Evolutionary conservation across 2,329 filamentous ascomycete species (phyloP).

Genomic region (Colletotrichum horii): DNA sequence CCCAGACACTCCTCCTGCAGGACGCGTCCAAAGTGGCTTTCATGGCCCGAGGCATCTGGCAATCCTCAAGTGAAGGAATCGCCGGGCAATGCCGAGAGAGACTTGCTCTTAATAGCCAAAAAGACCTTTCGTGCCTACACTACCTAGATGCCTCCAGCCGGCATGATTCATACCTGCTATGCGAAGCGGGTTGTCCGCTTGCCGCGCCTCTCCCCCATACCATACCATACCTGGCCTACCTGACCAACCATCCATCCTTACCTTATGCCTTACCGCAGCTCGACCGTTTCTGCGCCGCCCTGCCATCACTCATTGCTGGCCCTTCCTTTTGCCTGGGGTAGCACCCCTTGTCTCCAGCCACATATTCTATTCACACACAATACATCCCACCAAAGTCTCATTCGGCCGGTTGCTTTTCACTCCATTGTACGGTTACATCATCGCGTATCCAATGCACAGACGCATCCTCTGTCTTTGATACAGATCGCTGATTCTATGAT

Average conservation of each 20-base stretch:
- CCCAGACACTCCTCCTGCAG: background rate
- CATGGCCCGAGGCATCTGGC: constrained; percentile 1
- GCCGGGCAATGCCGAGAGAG: constrained; percentile 3
- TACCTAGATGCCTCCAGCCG: background rate
- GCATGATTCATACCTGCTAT: background rate
- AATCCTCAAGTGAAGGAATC: constrained; percentile 14
- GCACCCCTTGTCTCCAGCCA: constrained; percentile 14
- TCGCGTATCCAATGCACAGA: constrained; percentile 6
- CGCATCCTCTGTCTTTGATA: background rate
- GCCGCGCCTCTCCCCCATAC: background rate
- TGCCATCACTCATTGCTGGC: background rate
- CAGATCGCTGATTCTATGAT: constrained; percentile 11
- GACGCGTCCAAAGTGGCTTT: background rate
- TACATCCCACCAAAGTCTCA: background rate
- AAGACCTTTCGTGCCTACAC: background rate
- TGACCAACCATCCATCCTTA: background rate
- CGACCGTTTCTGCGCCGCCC: background rate
- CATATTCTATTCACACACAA: background rate
- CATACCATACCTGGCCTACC: background rate
- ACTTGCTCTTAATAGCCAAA: constrained; percentile 5
- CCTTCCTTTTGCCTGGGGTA: background rate
- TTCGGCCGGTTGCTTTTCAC: background rate
- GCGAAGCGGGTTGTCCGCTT: background rate
- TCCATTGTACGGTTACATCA: constrained; percentile 15
- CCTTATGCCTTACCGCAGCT: background rate